Evolutionary conservation across 225 moss, liverwort and hornwort genomes (phyloP).

Genomic region (Rhytidiadelphus loreus): DNA sequence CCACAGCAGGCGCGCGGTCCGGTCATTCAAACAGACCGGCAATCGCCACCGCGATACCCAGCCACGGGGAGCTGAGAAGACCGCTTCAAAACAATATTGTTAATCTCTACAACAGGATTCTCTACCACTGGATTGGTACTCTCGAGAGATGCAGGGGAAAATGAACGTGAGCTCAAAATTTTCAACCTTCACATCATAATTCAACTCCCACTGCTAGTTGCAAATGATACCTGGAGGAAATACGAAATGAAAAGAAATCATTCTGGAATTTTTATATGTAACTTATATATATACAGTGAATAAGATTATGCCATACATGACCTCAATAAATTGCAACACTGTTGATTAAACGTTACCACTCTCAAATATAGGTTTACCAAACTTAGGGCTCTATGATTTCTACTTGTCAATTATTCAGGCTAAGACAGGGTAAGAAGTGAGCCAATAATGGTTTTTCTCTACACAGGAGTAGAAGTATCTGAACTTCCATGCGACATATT

Average conservation of each 20-base stretch:
- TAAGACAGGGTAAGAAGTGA: neutral
- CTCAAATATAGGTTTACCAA: neutral
- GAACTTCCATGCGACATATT: neutral
- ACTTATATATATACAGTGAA: neutral
- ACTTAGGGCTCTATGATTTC: neutral
- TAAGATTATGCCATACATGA: neutral
- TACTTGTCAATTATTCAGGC: neutral
- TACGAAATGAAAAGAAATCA: neutral
- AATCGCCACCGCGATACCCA: too few species aligned
- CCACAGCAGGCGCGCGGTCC: accelerated
- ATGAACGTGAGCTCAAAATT: neutral
- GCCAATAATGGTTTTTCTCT: neutral
- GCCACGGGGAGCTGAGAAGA: accelerated
- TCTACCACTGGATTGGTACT: accelerated
- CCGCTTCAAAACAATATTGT: accelerated
- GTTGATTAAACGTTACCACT: neutral
- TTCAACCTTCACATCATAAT: neutral
- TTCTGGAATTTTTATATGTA: neutral
- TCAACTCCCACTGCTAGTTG: neutral
- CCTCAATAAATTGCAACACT: neutral
- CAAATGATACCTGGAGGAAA: neutral
- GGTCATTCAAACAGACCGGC: accelerated
- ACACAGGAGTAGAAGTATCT: neutral
- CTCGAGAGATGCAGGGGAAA: too few species aligned
- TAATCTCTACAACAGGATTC: neutral